These are phyloP conservation scores for Paradendryphiella salina DNA, from an alignment of 2,329 filamentous ascomycete species.

Conservation along the genomic window DNA sequence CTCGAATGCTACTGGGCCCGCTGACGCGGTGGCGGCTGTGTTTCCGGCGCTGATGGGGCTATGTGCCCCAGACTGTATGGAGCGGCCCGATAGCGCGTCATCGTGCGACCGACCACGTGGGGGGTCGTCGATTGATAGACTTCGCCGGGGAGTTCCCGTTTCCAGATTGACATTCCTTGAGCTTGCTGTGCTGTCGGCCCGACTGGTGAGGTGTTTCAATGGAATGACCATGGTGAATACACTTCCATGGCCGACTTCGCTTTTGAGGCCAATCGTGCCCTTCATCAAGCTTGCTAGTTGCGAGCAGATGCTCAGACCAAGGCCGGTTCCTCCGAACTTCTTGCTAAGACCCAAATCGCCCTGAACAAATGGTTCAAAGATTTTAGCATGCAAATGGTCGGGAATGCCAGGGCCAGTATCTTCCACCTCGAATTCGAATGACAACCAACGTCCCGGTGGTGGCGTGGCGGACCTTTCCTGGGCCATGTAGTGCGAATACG, in stretches of 20 bases:
- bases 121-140: constrained; percentile 34
- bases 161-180: constrained; percentile 39
- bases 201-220: constrained; percentile 72
- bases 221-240: constrained; percentile 84
- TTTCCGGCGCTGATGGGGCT: constrained; percentile 19
- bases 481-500: constrained; percentile 42
- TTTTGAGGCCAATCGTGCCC: constrained; percentile 72
- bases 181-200: constrained; percentile 58
- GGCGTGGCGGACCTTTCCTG: constrained; percentile 45
- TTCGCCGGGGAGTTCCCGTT: constrained; percentile 31
- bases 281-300: constrained; percentile 84
- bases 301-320: constrained; percentile 86
- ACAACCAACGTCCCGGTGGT: constrained; percentile 67
- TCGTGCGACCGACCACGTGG: constrained; percentile 28
- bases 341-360: constrained; percentile 88
- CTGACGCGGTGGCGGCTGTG: constrained; percentile 17
- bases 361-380: constrained; percentile 94
- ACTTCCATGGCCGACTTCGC: constrained; percentile 72
- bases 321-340: constrained; percentile 84
- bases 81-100: constrained; percentile 38
- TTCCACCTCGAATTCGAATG: constrained; percentile 86
- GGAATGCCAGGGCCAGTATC: constrained; percentile 88
- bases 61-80: constrained; percentile 39
- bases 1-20: constrained; percentile 51
- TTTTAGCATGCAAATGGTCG: constrained; percentile 72